A percentile compares a stretch with the other conserved stretches of the same genome.
These are phyloP conservation scores for Coffea humblotiana DNA, from an alignment of 305 asterid genomes.

Conservation along the genomic window DNA sequence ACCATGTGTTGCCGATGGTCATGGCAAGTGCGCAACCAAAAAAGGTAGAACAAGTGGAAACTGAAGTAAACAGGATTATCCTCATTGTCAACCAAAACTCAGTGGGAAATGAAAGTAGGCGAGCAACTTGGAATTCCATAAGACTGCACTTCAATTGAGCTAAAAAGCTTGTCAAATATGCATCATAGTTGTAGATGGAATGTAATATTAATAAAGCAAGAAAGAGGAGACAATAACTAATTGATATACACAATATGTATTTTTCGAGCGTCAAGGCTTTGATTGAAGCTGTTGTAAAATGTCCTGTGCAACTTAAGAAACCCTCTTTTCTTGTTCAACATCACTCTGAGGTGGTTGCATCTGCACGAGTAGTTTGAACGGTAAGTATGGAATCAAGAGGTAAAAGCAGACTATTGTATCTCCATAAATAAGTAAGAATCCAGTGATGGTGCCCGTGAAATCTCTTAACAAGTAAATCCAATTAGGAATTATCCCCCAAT, in stretches of 20 bases:
- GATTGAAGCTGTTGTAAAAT: not conserved
- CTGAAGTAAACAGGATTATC: no score
- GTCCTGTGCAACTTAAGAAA: not conserved
- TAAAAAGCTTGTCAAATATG: not conserved
- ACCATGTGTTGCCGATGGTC: no score
- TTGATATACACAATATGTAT: not conserved
- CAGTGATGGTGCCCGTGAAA: not conserved
- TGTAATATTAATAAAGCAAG: not conserved
- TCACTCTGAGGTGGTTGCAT: not conserved
- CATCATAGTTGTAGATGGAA: not conserved
- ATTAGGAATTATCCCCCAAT: not conserved
- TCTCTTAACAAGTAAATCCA: not conserved
- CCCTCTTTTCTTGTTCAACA: conserved; percentile 7
- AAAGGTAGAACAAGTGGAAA: no score
- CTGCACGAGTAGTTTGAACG: not conserved
- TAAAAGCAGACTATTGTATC: not conserved
- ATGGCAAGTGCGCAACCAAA: no score
- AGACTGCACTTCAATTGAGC: not conserved
- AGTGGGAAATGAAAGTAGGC: not conserved
- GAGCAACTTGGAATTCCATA: not conserved
- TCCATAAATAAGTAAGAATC: no score
- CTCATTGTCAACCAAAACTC: not conserved
- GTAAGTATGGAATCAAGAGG: not conserved
- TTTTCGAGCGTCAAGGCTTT: not conserved
- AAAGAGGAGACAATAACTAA: not conserved